A percentile compares a stretch with the other conserved stretches of the same genome.
These are phyloP conservation scores for Lumnitzera littorea DNA, from an alignment of 345 rosid species.

Conservation along the genomic window DNA sequence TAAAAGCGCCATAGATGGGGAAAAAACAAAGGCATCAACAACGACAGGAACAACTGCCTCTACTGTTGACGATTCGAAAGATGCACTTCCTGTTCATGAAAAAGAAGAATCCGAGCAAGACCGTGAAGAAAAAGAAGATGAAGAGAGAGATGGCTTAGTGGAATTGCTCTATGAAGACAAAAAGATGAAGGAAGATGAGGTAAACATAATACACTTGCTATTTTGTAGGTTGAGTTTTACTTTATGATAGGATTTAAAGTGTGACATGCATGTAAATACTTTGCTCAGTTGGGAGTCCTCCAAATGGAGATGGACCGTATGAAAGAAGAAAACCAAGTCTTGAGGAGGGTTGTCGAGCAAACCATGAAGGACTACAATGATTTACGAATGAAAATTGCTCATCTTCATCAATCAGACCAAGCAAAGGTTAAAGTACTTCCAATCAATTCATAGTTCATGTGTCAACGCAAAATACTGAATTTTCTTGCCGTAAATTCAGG, in stretches of 20 bases:
- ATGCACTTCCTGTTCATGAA: no score
- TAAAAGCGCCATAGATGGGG: background rate
- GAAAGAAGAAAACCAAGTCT: slow-evolving; percentile 49
- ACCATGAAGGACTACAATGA: slow-evolving; percentile 48
- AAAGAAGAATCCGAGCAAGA: slow-evolving; percentile 3
- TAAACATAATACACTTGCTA: slow-evolving; percentile 5
- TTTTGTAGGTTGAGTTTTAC: background rate
- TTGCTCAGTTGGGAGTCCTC: slow-evolving; percentile 28
- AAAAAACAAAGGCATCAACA: background rate
- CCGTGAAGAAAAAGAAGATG: background rate
- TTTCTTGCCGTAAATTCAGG: background rate
- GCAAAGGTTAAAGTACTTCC: slow-evolving; percentile 14
- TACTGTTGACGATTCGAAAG: background rate
- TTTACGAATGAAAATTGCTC: slow-evolving; percentile 38
- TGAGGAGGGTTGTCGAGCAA: slow-evolving; percentile 48
- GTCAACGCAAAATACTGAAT: no score
- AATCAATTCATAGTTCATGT: background rate
- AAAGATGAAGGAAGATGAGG: slow-evolving; percentile 25
- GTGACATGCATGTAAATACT: background rate
- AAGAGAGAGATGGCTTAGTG: slow-evolving; percentile 5
- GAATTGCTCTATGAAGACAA: slow-evolving; percentile 11
- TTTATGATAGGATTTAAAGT: background rate
- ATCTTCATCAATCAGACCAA: slow-evolving; percentile 32
- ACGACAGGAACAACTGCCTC: background rate
- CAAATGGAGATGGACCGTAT: slow-evolving; percentile 46